These are phyloP conservation scores for Phytopythium kandeliae DNA, from an alignment of 352 stramenopile species.

Conservation along the genomic window DNA sequence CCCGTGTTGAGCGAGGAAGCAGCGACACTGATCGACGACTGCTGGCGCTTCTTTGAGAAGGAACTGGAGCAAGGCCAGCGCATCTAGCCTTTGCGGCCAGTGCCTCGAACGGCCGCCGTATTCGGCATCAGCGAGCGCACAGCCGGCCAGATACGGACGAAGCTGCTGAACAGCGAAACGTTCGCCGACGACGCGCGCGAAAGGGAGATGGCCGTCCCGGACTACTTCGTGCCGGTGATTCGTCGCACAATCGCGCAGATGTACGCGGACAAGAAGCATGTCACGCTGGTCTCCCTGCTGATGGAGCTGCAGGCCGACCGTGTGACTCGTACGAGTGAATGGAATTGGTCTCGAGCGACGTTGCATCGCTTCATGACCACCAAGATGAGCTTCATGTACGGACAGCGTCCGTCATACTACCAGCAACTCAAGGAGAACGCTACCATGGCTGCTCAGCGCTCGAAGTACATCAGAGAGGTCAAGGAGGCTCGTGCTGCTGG, in stretches of 20 bases:
- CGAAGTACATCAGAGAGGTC: no score
- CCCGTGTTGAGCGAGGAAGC: neutral
- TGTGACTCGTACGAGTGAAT: no score
- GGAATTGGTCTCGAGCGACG: no score
- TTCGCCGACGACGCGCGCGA: neutral
- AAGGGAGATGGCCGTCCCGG: neutral
- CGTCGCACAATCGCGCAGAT: neutral
- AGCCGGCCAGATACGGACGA: neutral
- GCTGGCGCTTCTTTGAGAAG: neutral
- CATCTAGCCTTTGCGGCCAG: neutral
- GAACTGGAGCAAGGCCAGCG: slow-evolving; percentile 1
- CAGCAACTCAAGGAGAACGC: no score
- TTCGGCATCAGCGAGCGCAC: slow-evolving; percentile 1
- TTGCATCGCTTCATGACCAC: no score
- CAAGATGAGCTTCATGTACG: no score
- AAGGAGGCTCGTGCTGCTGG: no score
- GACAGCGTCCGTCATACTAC: no score
- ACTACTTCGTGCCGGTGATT: neutral
- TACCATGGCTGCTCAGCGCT: no score
- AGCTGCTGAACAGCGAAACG: neutral
- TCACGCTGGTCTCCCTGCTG: no score
- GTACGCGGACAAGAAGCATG: neutral
- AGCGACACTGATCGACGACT: neutral
- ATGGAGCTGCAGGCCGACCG: no score
- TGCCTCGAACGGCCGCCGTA: neutral